A percentile compares a stretch with the other conserved stretches of the same genome.
Evolutionary conservation across 2,329 filamentous ascomycete species (phyloP).

Genomic region (Fusarium floridanum): DNA sequence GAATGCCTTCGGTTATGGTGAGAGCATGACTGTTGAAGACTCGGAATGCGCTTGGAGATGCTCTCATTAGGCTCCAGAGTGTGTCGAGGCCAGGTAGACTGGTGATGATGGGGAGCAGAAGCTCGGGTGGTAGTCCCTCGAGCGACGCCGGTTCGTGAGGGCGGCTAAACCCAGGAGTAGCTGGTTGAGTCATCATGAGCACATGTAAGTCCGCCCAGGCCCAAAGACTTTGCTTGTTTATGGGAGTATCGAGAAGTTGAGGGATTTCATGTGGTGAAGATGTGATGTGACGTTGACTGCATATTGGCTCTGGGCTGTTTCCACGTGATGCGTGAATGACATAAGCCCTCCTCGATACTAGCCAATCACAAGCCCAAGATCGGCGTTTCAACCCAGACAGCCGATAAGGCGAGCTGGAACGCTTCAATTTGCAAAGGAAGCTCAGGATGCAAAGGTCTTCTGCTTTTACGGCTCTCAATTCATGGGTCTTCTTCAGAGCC

Average conservation of each 20-base stretch:
- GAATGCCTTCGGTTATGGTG: conserved; percentile 10
- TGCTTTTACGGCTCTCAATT: neutral
- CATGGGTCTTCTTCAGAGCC: no score
- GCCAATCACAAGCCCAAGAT: neutral
- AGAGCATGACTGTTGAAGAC: conserved; percentile 21
- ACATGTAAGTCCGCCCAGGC: neutral
- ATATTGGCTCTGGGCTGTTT: neutral
- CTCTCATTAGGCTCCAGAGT: conserved; percentile 30
- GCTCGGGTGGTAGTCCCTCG: conserved; percentile 26
- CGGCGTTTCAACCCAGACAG: neutral
- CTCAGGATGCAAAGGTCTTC: neutral
- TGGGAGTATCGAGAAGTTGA: neutral
- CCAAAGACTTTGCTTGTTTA: neutral
- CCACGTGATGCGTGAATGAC: neutral
- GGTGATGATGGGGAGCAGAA: conserved; percentile 22
- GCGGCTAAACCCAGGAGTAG: neutral
- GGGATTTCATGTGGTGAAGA: neutral
- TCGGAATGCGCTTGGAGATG: conserved; percentile 19
- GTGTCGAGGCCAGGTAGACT: conserved; percentile 25
- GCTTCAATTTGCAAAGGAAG: neutral
- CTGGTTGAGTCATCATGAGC: neutral
- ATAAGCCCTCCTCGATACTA: neutral
- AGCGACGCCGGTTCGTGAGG: conserved; percentile 4
- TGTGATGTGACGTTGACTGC: neutral
- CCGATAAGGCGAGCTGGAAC: neutral